Conservation (phyloP, 805 yeast genomes). For the Saccharomycopsis sp. region DNA sequence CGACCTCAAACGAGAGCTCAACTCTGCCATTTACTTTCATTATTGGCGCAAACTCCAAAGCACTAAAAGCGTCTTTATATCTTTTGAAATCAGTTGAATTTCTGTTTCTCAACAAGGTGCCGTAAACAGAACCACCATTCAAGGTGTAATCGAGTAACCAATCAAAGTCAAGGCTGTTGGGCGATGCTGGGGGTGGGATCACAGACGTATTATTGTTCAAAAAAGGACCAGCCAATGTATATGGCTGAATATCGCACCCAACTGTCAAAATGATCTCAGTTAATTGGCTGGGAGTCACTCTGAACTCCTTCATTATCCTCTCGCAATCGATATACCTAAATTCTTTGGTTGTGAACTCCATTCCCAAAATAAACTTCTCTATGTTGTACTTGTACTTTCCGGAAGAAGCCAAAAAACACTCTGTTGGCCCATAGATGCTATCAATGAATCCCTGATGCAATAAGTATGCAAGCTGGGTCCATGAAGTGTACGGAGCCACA, state of each 20-base stretch:
- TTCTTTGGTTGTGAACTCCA: slow-evolving; percentile 59
- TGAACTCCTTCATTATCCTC: slow-evolving; percentile 53
- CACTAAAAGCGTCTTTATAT: slow-evolving; percentile 62
- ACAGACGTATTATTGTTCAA: slow-evolving; percentile 6
- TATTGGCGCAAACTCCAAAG: slow-evolving; percentile 68
- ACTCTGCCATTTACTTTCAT: slow-evolving; percentile 62
- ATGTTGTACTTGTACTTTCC: slow-evolving; percentile 30
- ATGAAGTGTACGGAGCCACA: slow-evolving; percentile 77
- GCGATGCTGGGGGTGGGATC: slow-evolving; percentile 4
- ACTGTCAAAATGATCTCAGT: slow-evolving; percentile 69
- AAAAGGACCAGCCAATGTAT: slow-evolving; percentile 38
- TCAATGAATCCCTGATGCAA: slow-evolving; percentile 52
- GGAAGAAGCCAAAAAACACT: slow-evolving; percentile 48
- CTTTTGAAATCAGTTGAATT: slow-evolving; percentile 40
- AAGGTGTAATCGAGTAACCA: slow-evolving; percentile 20
- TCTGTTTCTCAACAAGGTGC: slow-evolving; percentile 40
- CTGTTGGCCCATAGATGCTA: slow-evolving; percentile 80
- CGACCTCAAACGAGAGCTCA: slow-evolving; percentile 44
- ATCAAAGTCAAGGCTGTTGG: slow-evolving; percentile 20
- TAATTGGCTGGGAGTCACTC: slow-evolving; percentile 57
- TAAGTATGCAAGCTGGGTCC: slow-evolving; percentile 73
- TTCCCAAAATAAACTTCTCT: slow-evolving; percentile 64
- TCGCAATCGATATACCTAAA: slow-evolving; percentile 60
- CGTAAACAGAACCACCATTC: slow-evolving; percentile 41
- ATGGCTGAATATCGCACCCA: slow-evolving; percentile 72